Evolutionary conservation across 2,329 filamentous ascomycete genomes (phyloP).

Genomic region (Coniochaeta sp.): DNA sequence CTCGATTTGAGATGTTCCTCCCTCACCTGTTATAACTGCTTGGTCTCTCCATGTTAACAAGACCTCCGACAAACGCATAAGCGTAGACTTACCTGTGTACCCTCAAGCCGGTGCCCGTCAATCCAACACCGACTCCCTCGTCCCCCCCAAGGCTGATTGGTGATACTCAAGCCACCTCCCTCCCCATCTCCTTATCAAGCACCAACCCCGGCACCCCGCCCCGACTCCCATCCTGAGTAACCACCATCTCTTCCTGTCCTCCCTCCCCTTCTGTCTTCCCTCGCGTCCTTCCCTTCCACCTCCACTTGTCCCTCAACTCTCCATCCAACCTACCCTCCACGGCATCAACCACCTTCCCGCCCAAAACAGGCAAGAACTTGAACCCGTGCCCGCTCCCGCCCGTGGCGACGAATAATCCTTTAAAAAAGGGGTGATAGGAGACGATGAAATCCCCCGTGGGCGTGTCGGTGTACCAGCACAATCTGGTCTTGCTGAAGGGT

Average conservation of each 20-base stretch:
- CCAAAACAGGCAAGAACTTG: conserved; percentile 63
- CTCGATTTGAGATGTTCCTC: too few species aligned
- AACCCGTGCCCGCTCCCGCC: conserved; percentile 60
- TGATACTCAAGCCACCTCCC: too few species aligned
- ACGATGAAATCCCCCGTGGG: conserved; percentile 64
- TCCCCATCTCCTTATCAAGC: conserved; percentile 35
- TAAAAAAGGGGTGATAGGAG: conserved; percentile 57
- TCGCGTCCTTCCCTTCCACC: too few species aligned
- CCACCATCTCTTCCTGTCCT: conserved; percentile 28
- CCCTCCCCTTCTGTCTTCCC: too few species aligned
- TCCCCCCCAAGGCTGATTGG: too few species aligned
- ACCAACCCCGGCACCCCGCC: conserved; percentile 40
- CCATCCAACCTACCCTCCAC: conserved; percentile 52
- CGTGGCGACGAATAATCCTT: conserved; percentile 51
- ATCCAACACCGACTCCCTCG: too few species aligned
- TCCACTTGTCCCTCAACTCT: conserved; percentile 40
- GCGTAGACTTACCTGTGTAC: too few species aligned
- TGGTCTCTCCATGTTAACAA: too few species aligned
- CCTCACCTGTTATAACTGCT: too few species aligned
- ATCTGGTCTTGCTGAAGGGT: conserved; percentile 52
- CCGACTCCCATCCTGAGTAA: conserved; percentile 47
- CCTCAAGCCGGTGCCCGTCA: too few species aligned
- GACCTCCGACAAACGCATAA: too few species aligned
- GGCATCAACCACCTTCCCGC: conserved; percentile 53
- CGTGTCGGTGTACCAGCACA: conserved; percentile 76